phyloP scores from a whole-genome alignment of 208 protist species.

The Acanthamoeba culbertsoni region DNA sequence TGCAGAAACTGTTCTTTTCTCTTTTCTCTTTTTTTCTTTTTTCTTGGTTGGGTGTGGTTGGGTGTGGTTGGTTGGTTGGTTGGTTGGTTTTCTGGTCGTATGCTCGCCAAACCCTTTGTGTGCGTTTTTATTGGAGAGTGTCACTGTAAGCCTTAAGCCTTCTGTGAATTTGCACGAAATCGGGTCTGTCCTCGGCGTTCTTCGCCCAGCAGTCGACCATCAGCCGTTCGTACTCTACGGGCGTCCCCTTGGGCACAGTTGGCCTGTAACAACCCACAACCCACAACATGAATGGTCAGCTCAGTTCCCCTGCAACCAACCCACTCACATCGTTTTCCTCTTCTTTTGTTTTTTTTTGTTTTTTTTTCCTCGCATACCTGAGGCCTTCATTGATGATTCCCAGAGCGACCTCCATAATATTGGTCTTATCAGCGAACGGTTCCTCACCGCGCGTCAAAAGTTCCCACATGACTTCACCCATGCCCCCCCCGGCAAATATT shows the following conservation, averaged over 20 bases:
- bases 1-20: too few relatives aligned
- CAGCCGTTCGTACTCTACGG: not conserved
- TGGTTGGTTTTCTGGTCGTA: too few relatives aligned
- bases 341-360: not conserved
- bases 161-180: conserved; percentile 6
- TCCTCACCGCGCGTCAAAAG: conserved; percentile 49
- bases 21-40: too few relatives aligned
- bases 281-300: not conserved
- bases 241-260: not conserved
- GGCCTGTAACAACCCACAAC: not conserved
- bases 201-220: conserved; percentile 45
- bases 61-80: too few relatives aligned
- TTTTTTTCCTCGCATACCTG: not conserved
- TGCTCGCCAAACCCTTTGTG: too few relatives aligned
- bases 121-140: not conserved
- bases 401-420: conserved; percentile 38
- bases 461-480: conserved; percentile 46
- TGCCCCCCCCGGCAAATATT: not conserved
- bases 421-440: conserved; percentile 17
- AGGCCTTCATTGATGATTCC: conserved; percentile 41
- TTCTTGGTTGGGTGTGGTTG: too few relatives aligned
- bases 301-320: not conserved
- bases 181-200: conserved; percentile 34
- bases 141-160: not conserved
- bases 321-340: not conserved